Conservation (phyloP, 2,329 filamentous ascomycete species). For the Aureobasidium subglaciale region DNA sequence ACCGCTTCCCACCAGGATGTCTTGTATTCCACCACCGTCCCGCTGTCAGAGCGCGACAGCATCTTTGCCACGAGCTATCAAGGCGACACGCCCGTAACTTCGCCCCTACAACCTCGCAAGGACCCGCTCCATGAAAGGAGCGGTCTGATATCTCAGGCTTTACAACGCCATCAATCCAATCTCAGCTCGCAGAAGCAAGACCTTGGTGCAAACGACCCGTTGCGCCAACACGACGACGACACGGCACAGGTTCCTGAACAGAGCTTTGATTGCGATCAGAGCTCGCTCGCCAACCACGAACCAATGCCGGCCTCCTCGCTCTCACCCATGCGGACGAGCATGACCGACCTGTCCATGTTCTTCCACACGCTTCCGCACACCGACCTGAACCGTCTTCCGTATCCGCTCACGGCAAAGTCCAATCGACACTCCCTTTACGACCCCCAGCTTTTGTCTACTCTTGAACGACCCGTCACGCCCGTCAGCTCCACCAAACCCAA, state of each 20-base stretch:
- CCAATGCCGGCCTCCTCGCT: conserved; percentile 5
- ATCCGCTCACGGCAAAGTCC: not conserved
- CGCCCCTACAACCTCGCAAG: conserved; percentile 1
- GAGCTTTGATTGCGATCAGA: not conserved
- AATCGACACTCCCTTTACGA: conserved; percentile 9
- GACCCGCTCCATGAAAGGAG: not conserved
- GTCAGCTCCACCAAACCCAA: not conserved
- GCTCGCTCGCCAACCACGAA: not conserved
- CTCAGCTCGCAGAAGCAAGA: not conserved
- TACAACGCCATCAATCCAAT: not conserved
- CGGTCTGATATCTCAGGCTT: conserved; percentile 7
- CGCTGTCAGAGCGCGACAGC: conserved; percentile 55
- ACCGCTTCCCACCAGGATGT: conserved; percentile 22
- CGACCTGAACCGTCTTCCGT: not conserved
- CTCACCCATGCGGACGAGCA: conserved; percentile 9
- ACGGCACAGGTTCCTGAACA: not conserved
- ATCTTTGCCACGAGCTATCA: conserved; percentile 56
- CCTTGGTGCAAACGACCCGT: not conserved
- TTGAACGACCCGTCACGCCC: conserved; percentile 9
- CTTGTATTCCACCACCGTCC: conserved; percentile 35
- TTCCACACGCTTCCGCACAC: conserved; percentile 13
- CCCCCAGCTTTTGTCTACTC: not conserved
- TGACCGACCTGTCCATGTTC: conserved; percentile 9
- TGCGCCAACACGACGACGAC: not conserved
- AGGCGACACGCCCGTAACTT: conserved; percentile 14